Percentiles rank a stretch among this genome's conserved stretches.
These are phyloP conservation scores for Ceratobasidium sp. DNA, from an alignment of 1,284 basidiomycete genomes.

Conservation along the genomic window DNA sequence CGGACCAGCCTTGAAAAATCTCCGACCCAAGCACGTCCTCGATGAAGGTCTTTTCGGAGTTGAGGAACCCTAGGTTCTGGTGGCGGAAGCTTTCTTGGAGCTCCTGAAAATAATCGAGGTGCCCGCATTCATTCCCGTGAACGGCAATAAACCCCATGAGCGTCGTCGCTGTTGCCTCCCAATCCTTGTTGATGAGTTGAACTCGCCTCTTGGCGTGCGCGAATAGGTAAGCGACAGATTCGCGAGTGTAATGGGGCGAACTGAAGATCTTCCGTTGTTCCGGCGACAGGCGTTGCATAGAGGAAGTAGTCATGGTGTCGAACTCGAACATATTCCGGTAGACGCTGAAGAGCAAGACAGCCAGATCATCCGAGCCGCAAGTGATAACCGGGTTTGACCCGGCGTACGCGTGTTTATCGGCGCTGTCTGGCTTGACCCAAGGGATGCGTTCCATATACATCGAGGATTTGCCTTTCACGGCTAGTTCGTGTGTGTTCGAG, in stretches of 20 bases:
- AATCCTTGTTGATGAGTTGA: slow-evolving; percentile 52
- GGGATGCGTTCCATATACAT: slow-evolving; percentile 26
- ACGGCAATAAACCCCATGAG: not conserved
- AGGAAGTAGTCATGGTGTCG: slow-evolving; percentile 54
- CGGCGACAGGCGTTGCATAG: slow-evolving; percentile 42
- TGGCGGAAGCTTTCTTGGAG: slow-evolving; percentile 8
- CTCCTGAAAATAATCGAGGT: not conserved
- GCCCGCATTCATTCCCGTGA: not conserved
- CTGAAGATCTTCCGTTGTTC: slow-evolving; percentile 51
- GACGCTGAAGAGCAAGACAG: slow-evolving; percentile 61
- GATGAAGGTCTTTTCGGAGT: not conserved
- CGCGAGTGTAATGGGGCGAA: slow-evolving; percentile 62
- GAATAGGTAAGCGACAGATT: slow-evolving; percentile 63
- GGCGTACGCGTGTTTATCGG: slow-evolving; percentile 52
- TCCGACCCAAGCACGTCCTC: not conserved
- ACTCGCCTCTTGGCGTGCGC: slow-evolving; percentile 58
- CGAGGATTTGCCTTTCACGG: slow-evolving; percentile 28
- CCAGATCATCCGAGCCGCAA: slow-evolving; percentile 59
- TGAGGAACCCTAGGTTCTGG: not conserved
- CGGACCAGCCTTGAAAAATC: slow-evolving; percentile 9
- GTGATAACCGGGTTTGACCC: slow-evolving; percentile 40
- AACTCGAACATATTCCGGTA: slow-evolving; percentile 64
- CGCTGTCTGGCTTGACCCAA: slow-evolving; percentile 16
- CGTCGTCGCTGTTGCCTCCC: slow-evolving; percentile 49
- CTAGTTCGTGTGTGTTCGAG: slow-evolving; percentile 63